Evolutionary conservation across 2,329 filamentous ascomycete species (phyloP).

Genomic region (Trichophyton rubrum): DNA sequence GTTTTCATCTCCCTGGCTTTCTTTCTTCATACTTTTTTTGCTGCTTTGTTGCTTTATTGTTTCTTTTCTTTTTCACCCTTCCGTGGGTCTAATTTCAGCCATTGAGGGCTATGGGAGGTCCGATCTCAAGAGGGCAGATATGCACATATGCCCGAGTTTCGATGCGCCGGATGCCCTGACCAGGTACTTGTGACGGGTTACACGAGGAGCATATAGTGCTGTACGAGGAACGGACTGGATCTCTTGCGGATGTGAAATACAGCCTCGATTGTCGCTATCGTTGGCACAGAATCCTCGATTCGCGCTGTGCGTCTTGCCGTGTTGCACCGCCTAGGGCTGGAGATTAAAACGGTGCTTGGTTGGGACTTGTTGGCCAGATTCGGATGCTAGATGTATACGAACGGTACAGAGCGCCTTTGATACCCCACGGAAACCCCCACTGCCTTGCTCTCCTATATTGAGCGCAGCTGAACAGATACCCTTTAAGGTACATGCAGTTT

Average conservation of each 20-base stretch:
- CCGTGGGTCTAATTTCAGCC: not conserved
- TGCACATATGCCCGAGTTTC: not conserved
- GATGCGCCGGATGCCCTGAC: not conserved
- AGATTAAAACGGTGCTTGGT: not conserved
- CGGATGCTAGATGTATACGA: not conserved
- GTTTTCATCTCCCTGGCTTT: not conserved
- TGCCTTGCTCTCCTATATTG: not conserved
- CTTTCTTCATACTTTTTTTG: not conserved
- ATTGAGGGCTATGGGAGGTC: not conserved
- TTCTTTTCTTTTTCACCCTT: not conserved
- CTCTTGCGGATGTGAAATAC: not conserved
- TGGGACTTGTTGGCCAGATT: not conserved
- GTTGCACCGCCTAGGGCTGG: not conserved
- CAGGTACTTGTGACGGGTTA: not conserved
- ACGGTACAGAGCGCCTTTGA: not conserved
- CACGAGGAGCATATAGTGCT: not conserved
- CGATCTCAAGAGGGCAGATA: not conserved
- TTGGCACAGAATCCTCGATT: not conserved
- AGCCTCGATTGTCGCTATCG: not conserved
- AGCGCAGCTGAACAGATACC: not conserved
- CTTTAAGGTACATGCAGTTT: not conserved
- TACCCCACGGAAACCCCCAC: not conserved
- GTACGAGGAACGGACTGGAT: slow-evolving; percentile 1
- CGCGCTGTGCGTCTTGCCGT: not conserved
- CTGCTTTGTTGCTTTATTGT: not conserved